These are phyloP conservation scores for Jamesozyma gamospora DNA, from an alignment of 805 yeast species.

Conservation along the genomic window DNA sequence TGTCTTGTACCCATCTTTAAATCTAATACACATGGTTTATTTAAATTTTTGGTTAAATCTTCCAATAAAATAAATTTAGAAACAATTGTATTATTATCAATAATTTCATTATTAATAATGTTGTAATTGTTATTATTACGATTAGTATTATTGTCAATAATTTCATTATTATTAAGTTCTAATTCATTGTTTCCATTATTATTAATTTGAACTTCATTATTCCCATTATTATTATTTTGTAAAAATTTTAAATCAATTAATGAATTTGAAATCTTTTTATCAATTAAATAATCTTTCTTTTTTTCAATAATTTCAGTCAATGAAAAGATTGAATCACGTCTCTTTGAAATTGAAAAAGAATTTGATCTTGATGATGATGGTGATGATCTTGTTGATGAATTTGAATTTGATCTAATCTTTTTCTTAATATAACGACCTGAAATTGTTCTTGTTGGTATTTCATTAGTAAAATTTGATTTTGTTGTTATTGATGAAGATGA, in stretches of 20 bases:
- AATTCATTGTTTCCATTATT: too few relatives aligned
- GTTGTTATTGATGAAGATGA: not conserved
- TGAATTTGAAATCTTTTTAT: too few relatives aligned
- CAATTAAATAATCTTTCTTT: too few relatives aligned
- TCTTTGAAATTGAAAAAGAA: not conserved
- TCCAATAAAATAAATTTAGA: slow-evolving; percentile 72
- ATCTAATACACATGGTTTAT: slow-evolving; percentile 83
- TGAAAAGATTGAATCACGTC: slow-evolving; percentile 18
- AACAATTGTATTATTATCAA: slow-evolving; percentile 24
- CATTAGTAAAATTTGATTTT: slow-evolving; percentile 1
- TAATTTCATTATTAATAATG: too few relatives aligned
- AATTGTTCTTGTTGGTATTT: slow-evolving; percentile 8
- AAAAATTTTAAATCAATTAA: too few relatives aligned
- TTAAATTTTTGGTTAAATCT: slow-evolving; percentile 78
- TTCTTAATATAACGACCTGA: slow-evolving; percentile 7
- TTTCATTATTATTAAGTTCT: too few relatives aligned
- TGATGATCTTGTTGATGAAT: slow-evolving; percentile 4
- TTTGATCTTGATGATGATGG: not conserved
- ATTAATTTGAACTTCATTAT: too few relatives aligned
- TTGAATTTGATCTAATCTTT: slow-evolving; percentile 11
- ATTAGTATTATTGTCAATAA: too few relatives aligned
- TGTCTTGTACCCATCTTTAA: slow-evolving; percentile 98
- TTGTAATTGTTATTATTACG: too few relatives aligned
- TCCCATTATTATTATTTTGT: too few relatives aligned
- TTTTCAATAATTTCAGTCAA: slow-evolving; percentile 7